Percentiles rank a stretch among this genome's conserved stretches.
These are phyloP conservation scores for Fusarium lyarnte DNA, from an alignment of 2,329 filamentous ascomycete genomes.

Conservation along the genomic window DNA sequence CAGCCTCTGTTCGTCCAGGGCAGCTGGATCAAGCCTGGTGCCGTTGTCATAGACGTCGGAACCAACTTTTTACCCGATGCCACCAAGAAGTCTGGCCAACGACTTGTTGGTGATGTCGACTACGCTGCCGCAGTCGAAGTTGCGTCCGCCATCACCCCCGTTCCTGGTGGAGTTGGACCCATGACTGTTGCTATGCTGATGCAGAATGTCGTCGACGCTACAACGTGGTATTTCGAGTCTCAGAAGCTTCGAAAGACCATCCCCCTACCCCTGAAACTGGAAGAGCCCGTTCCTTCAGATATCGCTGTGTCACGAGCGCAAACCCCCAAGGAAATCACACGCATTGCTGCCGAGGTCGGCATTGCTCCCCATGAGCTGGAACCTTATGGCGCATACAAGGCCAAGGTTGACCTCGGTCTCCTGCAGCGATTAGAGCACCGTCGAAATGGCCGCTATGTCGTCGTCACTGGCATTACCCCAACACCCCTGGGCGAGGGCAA, in stretches of 20 bases:
- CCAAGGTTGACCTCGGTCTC: constrained; percentile 87
- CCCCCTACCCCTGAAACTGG: constrained; percentile 83
- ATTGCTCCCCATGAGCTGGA: constrained; percentile 91
- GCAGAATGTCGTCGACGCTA: constrained; percentile 91
- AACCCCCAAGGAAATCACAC: constrained; percentile 89
- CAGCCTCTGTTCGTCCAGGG: constrained; percentile 89
- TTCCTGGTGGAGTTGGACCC: constrained; percentile 94
- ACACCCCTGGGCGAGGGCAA: constrained; percentile 98
- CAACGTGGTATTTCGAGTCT: constrained; percentile 81
- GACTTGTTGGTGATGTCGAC: constrained; percentile 95
- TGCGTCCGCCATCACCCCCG: constrained; percentile 92
- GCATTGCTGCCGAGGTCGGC: constrained; percentile 85
- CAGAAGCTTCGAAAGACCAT: constrained; percentile 83
- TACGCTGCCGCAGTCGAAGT: constrained; percentile 85
- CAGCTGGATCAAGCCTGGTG: constrained; percentile 93
- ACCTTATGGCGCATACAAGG: constrained; percentile 94
- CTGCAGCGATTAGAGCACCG: constrained; percentile 88
- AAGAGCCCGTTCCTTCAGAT: constrained; percentile 89
- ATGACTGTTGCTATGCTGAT: constrained; percentile 99
- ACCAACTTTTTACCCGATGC: constrained; percentile 94
- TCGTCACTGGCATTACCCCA: constrained; percentile 95
- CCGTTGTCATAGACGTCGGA: constrained; percentile 96
- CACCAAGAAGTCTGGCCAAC: constrained; percentile 89
- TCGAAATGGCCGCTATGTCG: constrained; percentile 86
- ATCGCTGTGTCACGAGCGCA: constrained; percentile 92